Conservation (phyloP, 2,329 filamentous ascomycete genomes). For the Teratosphaeria destructans region DNA sequence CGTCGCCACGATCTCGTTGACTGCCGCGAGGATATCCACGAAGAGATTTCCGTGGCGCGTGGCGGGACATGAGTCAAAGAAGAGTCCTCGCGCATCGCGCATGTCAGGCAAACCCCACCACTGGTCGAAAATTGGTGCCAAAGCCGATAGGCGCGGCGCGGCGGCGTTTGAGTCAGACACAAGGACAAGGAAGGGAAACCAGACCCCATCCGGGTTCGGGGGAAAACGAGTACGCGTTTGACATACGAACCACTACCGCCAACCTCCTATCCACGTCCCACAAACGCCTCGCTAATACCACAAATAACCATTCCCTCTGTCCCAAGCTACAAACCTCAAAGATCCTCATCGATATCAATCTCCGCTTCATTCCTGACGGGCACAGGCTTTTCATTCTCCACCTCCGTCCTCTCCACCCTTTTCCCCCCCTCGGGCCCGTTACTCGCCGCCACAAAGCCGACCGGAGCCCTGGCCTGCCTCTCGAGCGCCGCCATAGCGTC, state of each 20-base stretch:
- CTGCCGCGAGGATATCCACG: no score
- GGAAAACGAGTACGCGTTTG: neutral
- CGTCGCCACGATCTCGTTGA: no score
- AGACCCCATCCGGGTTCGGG: neutral
- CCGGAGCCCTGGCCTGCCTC: constrained; percentile 74
- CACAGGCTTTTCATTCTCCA: neutral
- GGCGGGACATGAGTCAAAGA: no score
- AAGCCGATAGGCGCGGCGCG: no score
- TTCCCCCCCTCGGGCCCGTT: constrained; percentile 35
- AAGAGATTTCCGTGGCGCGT: no score
- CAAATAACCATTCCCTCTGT: neutral
- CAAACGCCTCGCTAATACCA: neutral
- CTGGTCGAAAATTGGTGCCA: no score
- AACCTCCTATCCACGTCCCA: neutral
- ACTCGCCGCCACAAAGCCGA: constrained; percentile 83
- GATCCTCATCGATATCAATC: constrained; percentile 27
- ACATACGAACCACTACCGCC: neutral
- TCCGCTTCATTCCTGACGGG: constrained; percentile 19
- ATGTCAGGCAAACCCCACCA: no score
- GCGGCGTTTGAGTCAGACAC: no score
- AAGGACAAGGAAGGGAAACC: neutral
- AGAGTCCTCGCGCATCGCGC: no score
- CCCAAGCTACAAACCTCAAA: constrained; percentile 5
- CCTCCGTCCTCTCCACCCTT: constrained; percentile 6
- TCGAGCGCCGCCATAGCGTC: constrained; percentile 89